Percentiles rank a stretch among this genome's conserved stretches.
Conservation (phyloP, 2,329 filamentous ascomycete genomes). For the Davidsoniella eucalypti region DNA sequence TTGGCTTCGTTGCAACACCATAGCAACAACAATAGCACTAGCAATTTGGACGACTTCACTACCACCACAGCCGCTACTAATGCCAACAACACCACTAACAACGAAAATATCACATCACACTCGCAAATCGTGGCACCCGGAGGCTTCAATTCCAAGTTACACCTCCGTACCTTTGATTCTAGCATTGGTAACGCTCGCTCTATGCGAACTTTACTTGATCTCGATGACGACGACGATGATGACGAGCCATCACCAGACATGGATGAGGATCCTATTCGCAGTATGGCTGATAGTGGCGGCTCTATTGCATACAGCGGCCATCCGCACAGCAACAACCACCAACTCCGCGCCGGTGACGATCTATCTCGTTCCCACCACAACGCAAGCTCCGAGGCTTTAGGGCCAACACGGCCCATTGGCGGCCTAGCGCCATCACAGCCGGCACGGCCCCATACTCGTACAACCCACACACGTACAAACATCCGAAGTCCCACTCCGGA, state of each 20-base stretch:
- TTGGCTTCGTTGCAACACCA: slow-evolving; percentile 2
- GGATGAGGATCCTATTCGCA: background rate
- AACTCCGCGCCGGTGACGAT: background rate
- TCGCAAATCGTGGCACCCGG: background rate
- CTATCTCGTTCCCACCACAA: slow-evolving; percentile 3
- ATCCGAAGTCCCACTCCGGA: slow-evolving; percentile 1
- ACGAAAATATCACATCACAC: background rate
- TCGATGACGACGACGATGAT: slow-evolving; percentile 6
- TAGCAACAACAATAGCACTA: background rate
- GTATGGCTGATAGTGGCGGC: background rate
- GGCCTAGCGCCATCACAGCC: background rate
- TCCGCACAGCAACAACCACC: background rate
- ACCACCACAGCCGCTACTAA: no score
- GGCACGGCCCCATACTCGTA: slow-evolving; percentile 2
- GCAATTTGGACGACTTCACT: background rate
- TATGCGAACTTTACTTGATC: slow-evolving; percentile 6
- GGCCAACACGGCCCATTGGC: background rate
- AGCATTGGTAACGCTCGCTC: slow-evolving; percentile 7
- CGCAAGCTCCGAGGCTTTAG: slow-evolving; percentile 6
- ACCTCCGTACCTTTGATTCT: background rate
- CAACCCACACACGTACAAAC: slow-evolving; percentile 1
- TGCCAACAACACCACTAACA: background rate
- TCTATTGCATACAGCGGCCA: background rate
- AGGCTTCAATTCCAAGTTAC: background rate
- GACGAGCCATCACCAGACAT: background rate